Percentiles rank a stretch among this genome's conserved stretches.
phyloP scores from a whole-genome alignment of 1,284 basidiomycete species.

The Thecaphora thlaspeos region DNA sequence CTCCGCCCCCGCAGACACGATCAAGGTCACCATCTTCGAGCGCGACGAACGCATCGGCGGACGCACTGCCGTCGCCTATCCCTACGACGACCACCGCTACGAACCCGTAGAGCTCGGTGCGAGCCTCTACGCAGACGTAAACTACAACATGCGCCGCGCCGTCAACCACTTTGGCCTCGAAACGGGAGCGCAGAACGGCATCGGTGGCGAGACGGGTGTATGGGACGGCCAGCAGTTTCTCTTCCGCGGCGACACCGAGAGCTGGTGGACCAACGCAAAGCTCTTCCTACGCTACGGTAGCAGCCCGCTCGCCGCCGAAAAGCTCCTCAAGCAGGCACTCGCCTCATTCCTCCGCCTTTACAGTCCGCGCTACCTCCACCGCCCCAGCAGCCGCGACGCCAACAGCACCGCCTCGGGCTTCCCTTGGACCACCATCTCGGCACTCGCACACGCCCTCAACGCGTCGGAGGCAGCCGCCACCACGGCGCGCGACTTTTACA shows the following conservation, averaged over 20 bases:
- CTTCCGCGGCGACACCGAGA: conserved; percentile 41
- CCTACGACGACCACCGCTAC: conserved; percentile 67
- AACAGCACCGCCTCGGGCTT: conserved; percentile 22
- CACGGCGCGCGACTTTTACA: conserved; percentile 52
- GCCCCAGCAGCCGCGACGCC: conserved; percentile 6
- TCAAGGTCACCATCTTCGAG: conserved; percentile 82
- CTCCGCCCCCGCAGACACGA: no score
- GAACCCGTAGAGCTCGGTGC: conserved; percentile 76
- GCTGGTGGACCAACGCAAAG: conserved; percentile 52
- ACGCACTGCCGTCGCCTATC: conserved; percentile 74
- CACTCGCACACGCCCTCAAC: conserved; percentile 64
- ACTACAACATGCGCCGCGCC: conserved; percentile 65
- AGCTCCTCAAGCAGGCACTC: conserved; percentile 62
- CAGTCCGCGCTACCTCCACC: conserved; percentile 63
- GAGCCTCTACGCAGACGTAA: conserved; percentile 78
- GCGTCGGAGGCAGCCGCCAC: conserved; percentile 59
- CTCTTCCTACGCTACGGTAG: conserved; percentile 74
- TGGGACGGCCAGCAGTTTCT: conserved; percentile 72
- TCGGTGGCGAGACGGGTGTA: conserved; percentile 58
- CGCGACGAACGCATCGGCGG: conserved; percentile 74
- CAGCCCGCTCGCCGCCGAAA: conserved; percentile 64
- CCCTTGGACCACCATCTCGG: conserved; percentile 67
- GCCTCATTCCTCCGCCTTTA: conserved; percentile 66
- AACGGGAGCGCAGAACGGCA: conserved; percentile 12
- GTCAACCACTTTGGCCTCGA: conserved; percentile 26